phyloP scores from a whole-genome alignment of 2,329 filamentous ascomycete genomes.

The Aureobasidium musti region DNA sequence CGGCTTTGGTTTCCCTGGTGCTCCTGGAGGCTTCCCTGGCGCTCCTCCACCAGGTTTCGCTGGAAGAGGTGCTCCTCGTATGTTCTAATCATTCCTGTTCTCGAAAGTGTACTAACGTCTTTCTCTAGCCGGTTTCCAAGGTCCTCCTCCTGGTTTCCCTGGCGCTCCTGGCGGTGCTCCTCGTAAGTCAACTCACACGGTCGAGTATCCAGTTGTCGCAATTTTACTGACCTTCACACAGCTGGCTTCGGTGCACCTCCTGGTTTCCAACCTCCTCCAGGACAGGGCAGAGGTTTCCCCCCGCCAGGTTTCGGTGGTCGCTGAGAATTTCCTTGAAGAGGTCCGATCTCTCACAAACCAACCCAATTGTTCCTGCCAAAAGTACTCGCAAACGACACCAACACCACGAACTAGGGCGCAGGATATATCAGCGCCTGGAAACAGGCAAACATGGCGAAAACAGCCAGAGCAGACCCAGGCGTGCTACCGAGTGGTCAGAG shows the following conservation, averaged over 20 bases:
- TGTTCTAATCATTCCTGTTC: constrained; percentile 7
- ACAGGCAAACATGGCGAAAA: not conserved
- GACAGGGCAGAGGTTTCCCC: constrained; percentile 28
- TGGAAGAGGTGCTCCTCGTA: constrained; percentile 43
- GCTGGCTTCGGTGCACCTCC: constrained; percentile 33
- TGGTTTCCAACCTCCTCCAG: constrained; percentile 52
- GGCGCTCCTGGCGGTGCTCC: constrained; percentile 51
- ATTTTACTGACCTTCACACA: not conserved
- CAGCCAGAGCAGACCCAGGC: not conserved
- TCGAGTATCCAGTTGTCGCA: not conserved
- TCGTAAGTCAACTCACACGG: constrained; percentile 28
- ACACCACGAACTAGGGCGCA: not conserved
- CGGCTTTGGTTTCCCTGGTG: constrained; percentile 51
- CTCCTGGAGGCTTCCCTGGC: constrained; percentile 57
- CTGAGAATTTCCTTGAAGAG: not conserved
- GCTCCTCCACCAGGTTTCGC: constrained; percentile 40
- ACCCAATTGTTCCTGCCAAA: not conserved
- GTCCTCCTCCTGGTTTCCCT: constrained; percentile 36
- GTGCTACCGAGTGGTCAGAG: not conserved
- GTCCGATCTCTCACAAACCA: not conserved
- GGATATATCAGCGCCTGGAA: not conserved
- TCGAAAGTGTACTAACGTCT: constrained; percentile 20
- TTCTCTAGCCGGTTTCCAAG: constrained; percentile 32
- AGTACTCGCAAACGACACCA: not conserved
- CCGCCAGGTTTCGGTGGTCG: constrained; percentile 26